Evolutionary conservation across 768 basidiomycete species (phyloP).

Genomic region (Chlorophyllum brunneum): DNA sequence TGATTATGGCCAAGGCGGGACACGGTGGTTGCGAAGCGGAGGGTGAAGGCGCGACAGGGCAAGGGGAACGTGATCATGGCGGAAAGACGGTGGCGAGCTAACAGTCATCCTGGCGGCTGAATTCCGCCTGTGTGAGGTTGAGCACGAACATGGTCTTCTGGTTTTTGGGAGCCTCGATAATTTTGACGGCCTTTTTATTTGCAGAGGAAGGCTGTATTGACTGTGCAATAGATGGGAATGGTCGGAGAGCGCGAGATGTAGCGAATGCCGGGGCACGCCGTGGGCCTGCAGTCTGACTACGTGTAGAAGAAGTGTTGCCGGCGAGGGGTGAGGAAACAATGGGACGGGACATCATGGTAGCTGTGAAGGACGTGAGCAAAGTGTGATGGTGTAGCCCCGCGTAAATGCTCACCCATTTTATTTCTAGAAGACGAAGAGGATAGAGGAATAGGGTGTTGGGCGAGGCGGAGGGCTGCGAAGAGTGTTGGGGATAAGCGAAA

Average conservation of each 20-base stretch:
- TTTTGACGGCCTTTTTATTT: constrained; percentile 53
- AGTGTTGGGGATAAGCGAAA: neutral
- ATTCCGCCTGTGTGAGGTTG: constrained; percentile 79
- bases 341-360: constrained; percentile 39
- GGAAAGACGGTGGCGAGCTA: constrained; percentile 2
- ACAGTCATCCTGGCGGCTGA: constrained; percentile 54
- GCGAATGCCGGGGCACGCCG: constrained; percentile 56
- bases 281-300: constrained; percentile 25
- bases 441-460: neutral
- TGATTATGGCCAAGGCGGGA: neutral
- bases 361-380: constrained; percentile 17
- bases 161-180: constrained; percentile 77
- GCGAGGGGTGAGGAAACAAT: constrained; percentile 65
- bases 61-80: neutral
- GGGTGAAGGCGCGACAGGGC: constrained; percentile 26
- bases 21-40: neutral
- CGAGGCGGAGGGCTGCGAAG: neutral
- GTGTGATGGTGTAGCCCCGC: neutral
- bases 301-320: constrained; percentile 26
- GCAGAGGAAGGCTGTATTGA: constrained; percentile 30
- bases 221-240: constrained; percentile 64
- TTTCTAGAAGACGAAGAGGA: neutral
- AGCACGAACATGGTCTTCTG: constrained; percentile 68
- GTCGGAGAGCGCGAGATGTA: constrained; percentile 71
- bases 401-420: constrained; percentile 9